Evolutionary conservation across 495 filamentous ascomycete genomes (phyloP), one percentile per base, ranked within the genome.

Genomic region (Bombardia bombarda): DNA sequence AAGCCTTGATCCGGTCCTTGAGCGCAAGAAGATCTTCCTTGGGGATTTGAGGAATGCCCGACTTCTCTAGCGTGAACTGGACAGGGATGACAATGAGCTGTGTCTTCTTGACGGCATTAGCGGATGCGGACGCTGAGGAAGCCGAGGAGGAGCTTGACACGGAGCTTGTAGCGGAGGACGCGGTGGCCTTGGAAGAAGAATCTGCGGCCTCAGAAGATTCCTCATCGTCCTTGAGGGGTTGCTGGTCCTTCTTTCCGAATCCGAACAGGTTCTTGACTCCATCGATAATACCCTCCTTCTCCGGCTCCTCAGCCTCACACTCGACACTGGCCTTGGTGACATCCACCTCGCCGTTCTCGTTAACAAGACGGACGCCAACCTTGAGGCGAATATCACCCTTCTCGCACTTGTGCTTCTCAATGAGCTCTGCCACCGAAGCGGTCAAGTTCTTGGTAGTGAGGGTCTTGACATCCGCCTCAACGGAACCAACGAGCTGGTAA

Each of bases 231-330:
- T 72, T 67, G 16, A 95, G 63, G 17, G 86, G 78, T 52, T 84
- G 79, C 63, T 96, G 90, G 51, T 94, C 90, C 68, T 90, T 69
- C 46, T 79, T 80, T 7, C 92, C 92, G 53, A 96, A 85, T 13
- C 93, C 93, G 55, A 98, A 90, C 46, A 95, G 79, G 42, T 83
- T 87, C 70, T 99, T 99, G 57, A 97, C 84, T 31, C 86, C 86
- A 51, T 95, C 93, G 23, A 97, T 73, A 38, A 85, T 80, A 18
- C 79, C 84, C 56, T 85, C 84, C 67, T 87, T 90, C 43, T 82
- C 80, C 9, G 63, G 48, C 4, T 68, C 74, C 28, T 80, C 77
- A 30, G 84, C 74, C 59, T 90, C 86, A 52, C 92, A 99, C 62
- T 90, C 88, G 6, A 92, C 83, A 42, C 76, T 76, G 20, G 83